These are phyloP conservation scores for Cyclotella distinguenda DNA, from an alignment of 108 stramenopile genomes.

Conservation along the genomic window DNA sequence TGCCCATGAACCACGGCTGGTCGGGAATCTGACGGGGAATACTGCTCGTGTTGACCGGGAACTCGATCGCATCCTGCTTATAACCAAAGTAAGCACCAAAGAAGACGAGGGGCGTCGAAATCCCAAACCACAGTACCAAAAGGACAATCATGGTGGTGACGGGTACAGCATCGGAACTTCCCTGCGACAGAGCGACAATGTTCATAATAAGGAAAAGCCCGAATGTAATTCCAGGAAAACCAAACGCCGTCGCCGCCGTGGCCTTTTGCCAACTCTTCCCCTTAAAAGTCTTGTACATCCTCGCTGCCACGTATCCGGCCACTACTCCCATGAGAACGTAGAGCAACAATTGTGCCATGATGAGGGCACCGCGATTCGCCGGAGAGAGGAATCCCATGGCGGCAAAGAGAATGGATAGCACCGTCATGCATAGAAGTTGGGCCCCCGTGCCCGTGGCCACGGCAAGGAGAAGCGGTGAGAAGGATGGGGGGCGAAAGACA, in stretches of 20 bases:
- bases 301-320: conserved; percentile 90
- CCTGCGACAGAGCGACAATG: conserved; percentile 69
- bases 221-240: conserved; percentile 91
- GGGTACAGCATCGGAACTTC: conserved; percentile 91
- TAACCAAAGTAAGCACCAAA: conserved; percentile 97
- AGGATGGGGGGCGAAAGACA: conserved; percentile 92
- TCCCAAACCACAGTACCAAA: conserved; percentile 93
- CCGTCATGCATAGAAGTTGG: conserved; percentile 84
- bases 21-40: conserved; percentile 94
- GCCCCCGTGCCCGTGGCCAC: conserved; percentile 92
- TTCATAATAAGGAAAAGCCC: conserved; percentile 87
- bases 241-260: conserved; percentile 84
- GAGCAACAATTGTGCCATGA: conserved; percentile 95
- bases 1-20: conserved; percentile 92
- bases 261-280: conserved; percentile 94
- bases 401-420: conserved; percentile 92
- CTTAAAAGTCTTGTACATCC: conserved; percentile 98
- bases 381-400: conserved; percentile 94
- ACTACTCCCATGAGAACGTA: conserved; percentile 94
- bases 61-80: conserved; percentile 92
- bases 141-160: conserved; percentile 89
- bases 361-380: conserved; percentile 93
- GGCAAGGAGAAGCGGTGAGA: conserved; percentile 82
- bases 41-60: conserved; percentile 89
- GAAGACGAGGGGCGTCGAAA: conserved; percentile 95